Evolutionary conservation across 2,329 filamentous ascomycete species (phyloP).

Genomic region (Rosellinia necatrix): DNA sequence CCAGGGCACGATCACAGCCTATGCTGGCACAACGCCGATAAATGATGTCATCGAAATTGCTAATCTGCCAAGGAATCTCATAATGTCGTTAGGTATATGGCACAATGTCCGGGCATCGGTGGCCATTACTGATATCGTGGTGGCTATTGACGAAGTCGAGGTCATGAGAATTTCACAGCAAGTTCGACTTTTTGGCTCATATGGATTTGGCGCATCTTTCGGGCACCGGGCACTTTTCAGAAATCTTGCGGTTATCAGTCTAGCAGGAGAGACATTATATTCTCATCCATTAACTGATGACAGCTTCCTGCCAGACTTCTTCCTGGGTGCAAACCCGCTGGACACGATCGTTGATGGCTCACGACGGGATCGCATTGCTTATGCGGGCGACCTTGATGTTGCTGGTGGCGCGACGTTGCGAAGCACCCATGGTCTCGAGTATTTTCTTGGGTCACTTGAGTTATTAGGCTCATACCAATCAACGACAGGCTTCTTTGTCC

Average conservation of each 20-base stretch:
- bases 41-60: slow-evolving; percentile 17
- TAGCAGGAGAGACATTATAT: slow-evolving; percentile 30
- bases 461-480: slow-evolving; percentile 40
- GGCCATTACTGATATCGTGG: slow-evolving; percentile 29
- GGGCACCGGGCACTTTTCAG: slow-evolving; percentile 37
- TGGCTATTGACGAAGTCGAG: slow-evolving; percentile 25
- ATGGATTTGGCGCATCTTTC: slow-evolving; percentile 41
- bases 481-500: slow-evolving; percentile 40
- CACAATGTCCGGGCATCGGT: slow-evolving; percentile 19
- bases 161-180: slow-evolving; percentile 38
- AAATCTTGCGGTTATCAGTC: slow-evolving; percentile 25
- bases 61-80: neutral
- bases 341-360: slow-evolving; percentile 44
- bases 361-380: slow-evolving; percentile 42
- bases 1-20: slow-evolving; percentile 17
- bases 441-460: slow-evolving; percentile 36
- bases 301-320: slow-evolving; percentile 40
- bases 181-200: slow-evolving; percentile 37
- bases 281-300: slow-evolving; percentile 35
- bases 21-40: slow-evolving; percentile 20
- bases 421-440: slow-evolving; percentile 37
- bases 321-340: slow-evolving; percentile 42
- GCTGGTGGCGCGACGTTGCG: slow-evolving; percentile 33
- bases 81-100: neutral
- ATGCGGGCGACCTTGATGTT: slow-evolving; percentile 42